Evolutionary conservation across 2,329 filamentous ascomycete genomes (phyloP).

Genomic region (Macroventuria anomochaeta): DNA sequence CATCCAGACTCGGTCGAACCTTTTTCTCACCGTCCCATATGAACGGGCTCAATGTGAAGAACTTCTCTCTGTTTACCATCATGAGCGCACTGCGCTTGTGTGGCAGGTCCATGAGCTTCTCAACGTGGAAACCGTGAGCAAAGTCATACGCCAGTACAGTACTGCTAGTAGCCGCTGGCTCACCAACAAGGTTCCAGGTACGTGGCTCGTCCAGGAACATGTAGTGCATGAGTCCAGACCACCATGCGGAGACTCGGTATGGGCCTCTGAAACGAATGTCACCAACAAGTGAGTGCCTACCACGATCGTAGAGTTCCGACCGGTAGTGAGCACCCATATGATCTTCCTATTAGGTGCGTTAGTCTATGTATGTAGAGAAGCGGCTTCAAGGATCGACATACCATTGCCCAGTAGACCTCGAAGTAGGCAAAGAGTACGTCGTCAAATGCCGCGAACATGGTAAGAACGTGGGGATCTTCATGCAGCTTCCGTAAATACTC

Average conservation of each 20-base stretch:
- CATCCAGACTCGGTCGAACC: slow-evolving; percentile 44
- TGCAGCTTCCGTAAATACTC: slow-evolving; percentile 73
- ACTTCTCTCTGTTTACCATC: slow-evolving; percentile 68
- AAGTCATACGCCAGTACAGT: slow-evolving; percentile 77
- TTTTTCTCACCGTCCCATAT: slow-evolving; percentile 47
- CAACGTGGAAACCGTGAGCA: slow-evolving; percentile 73
- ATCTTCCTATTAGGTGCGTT: slow-evolving; percentile 57
- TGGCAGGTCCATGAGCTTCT: slow-evolving; percentile 74
- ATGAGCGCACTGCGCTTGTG: slow-evolving; percentile 75
- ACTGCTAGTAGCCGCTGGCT: slow-evolving; percentile 74
- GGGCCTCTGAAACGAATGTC: slow-evolving; percentile 62
- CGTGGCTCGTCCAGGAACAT: slow-evolving; percentile 65
- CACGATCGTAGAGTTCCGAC: slow-evolving; percentile 63
- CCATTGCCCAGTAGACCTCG: slow-evolving; percentile 79
- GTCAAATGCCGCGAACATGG: slow-evolving; percentile 74
- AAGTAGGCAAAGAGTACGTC: slow-evolving; percentile 77
- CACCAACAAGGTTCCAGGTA: slow-evolving; percentile 64
- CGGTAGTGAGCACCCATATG: slow-evolving; percentile 66
- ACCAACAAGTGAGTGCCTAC: slow-evolving; percentile 66
- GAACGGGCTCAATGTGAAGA: slow-evolving; percentile 71
- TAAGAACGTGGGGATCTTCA: slow-evolving; percentile 73
- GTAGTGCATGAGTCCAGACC: slow-evolving; percentile 64
- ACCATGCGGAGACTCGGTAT: slow-evolving; percentile 65
- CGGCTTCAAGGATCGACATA: slow-evolving; percentile 37
- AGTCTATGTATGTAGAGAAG: slow-evolving; percentile 17